Conservation (phyloP, 306 rosid species). For the Quercus bicolor region DNA sequence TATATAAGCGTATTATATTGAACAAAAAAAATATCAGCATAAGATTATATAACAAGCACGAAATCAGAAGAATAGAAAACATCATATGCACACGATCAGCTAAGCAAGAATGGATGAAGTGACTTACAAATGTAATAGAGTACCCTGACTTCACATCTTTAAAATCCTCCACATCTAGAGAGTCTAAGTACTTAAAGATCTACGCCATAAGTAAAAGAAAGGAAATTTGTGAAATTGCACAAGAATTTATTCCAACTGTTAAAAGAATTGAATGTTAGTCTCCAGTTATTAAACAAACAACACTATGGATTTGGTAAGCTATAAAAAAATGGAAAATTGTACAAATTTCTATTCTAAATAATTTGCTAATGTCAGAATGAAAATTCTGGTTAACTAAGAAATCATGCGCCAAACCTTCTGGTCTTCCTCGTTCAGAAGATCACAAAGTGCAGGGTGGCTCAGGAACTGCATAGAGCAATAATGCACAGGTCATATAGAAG, state of each 20-base stretch:
- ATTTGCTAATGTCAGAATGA: neutral
- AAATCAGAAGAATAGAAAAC: neutral
- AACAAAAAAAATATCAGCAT: neutral
- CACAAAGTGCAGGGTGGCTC: conserved; percentile 84
- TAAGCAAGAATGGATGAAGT: conserved; percentile 17
- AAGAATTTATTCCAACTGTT: conserved; percentile 4
- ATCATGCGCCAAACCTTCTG: conserved; percentile 44
- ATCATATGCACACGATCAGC: neutral
- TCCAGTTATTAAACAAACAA: neutral
- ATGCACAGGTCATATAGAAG: conserved; percentile 12
- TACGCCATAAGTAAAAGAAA: conserved; percentile 23
- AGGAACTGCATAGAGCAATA: conserved; percentile 56
- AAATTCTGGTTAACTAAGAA: neutral
- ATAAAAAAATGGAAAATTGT: neutral
- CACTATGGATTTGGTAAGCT: neutral
- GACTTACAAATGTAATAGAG: conserved; percentile 63
- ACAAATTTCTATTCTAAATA: neutral
- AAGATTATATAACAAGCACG: neutral
- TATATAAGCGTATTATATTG: neutral
- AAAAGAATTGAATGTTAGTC: neutral
- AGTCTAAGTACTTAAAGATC: conserved; percentile 58
- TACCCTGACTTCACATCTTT: conserved; percentile 60
- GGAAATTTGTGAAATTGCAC: conserved; percentile 1
- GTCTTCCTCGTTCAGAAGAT: conserved; percentile 57
- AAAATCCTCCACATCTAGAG: conserved; percentile 59